Evolutionary conservation across 176 grass and related monocot species (phyloP), one percentile per base, ranked within the genome.

Genomic region (Miscanthus lutarioriparius): DNA sequence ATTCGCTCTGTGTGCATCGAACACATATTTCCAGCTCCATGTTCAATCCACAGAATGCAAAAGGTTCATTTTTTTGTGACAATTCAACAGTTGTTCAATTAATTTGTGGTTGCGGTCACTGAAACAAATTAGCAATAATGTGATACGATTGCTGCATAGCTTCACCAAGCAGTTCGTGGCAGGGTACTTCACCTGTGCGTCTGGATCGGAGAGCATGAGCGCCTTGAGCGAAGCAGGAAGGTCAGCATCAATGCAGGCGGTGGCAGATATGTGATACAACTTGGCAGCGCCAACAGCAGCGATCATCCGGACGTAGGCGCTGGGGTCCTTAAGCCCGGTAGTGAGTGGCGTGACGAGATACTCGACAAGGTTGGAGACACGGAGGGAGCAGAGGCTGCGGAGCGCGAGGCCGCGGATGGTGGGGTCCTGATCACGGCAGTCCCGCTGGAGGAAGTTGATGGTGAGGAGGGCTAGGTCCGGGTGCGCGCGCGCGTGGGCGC

Each of bases 381-480:
- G 93, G 71, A 96, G 93, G 25, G 97, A 99, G 90, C 93, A 96
- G 82, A 99, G 92, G 43, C 97, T 99, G 80, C 97, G 93, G 54
- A 99, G 93, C 32, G 97, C 97, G 53, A 99, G 88, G 76, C 97
- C 97, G 62, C 97, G 90, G 67, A 99, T 96, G 26, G 91, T 99
- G 28, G 97, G 97, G 74, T 99, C 97, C 90, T 92, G 88, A 36
- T 99, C 97, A 54, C 74, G 91, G 89, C 97, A 99, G 65, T 99
- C 97, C 78, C 92, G 92, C 88, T 99, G 97, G 64, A 99, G 91
- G 86, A 99, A 99, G 82, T 99, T 99, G 79, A 99, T 99, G 28
- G 97, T 99, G 75, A 99, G 91, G 59, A 99, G 97, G 1, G 97
- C 90, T 40, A 99, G 91, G 83, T 99, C 96, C 68, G 93, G 96